phyloP scores from a whole-genome alignment of 2,329 filamentous ascomycete species.

The Xylariaceae sp. region DNA sequence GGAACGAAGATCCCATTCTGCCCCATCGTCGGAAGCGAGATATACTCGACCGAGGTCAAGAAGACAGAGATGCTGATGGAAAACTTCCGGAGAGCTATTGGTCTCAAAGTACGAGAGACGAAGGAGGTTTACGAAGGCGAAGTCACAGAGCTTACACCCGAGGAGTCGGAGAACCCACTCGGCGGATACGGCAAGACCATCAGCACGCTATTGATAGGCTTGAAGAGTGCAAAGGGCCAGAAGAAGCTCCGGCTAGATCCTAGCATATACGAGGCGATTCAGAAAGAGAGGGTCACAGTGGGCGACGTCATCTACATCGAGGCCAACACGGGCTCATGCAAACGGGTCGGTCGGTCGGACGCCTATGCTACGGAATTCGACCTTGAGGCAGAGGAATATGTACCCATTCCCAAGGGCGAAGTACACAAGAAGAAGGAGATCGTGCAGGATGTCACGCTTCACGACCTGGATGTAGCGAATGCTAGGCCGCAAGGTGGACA shows the following conservation, averaged over 20 bases:
- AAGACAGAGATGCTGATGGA: constrained; percentile 99
- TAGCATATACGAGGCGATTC: constrained; percentile 98
- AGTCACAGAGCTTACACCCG: constrained; percentile 95
- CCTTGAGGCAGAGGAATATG: constrained; percentile 97
- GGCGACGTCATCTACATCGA: constrained; percentile 99
- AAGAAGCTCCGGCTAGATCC: constrained; percentile 98
- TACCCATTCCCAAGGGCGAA: constrained; percentile 97
- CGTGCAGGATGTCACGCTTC: constrained; percentile 96
- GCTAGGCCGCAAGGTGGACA: constrained; percentile 94
- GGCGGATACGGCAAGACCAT: constrained; percentile 98
- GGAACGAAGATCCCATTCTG: constrained; percentile 99
- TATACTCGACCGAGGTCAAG: constrained; percentile 98
- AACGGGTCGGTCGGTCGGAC: constrained; percentile 93
- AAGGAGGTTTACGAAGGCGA: constrained; percentile 99
- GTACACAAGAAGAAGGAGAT: constrained; percentile 99
- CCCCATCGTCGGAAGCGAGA: constrained; percentile 96
- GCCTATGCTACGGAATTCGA: constrained; percentile 99
- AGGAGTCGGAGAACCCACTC: constrained; percentile 96
- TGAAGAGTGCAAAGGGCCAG: constrained; percentile 95
- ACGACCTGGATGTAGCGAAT: constrained; percentile 96
- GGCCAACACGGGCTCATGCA: constrained; percentile 97
- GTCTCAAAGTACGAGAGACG: constrained; percentile 94
- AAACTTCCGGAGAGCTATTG: constrained; percentile 96
- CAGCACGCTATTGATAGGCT: constrained; percentile 88
- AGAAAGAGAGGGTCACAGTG: constrained; percentile 94